Evolutionary conservation across 345 rosid genomes (phyloP).

Genomic region (Gossypium bickii): DNA sequence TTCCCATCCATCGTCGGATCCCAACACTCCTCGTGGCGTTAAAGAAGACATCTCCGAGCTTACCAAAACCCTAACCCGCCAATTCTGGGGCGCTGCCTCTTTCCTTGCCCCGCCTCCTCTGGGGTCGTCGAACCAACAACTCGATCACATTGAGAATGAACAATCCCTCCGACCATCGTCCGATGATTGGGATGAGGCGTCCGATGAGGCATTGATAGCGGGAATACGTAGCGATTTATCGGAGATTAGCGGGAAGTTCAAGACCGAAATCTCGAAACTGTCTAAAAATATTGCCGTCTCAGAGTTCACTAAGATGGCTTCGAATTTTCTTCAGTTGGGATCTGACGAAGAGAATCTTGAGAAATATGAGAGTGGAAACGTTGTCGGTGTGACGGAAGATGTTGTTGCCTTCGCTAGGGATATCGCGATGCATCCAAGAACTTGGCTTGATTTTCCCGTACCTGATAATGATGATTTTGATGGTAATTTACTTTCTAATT

Average conservation of each 20-base stretch:
- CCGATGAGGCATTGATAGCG: conserved; percentile 41
- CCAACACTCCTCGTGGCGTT: conserved; percentile 55
- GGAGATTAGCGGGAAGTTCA: conserved; percentile 61
- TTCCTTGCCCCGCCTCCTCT: conserved; percentile 81
- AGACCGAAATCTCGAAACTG: conserved; percentile 57
- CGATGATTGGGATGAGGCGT: conserved; percentile 19
- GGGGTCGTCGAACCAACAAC: not conserved
- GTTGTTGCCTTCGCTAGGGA: conserved; percentile 73
- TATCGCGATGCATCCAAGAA: conserved; percentile 87
- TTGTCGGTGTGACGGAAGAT: conserved; percentile 79
- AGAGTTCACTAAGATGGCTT: conserved; percentile 60
- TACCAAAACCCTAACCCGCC: conserved; percentile 66
- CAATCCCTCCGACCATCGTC: not conserved
- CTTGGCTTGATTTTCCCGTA: conserved; percentile 90
- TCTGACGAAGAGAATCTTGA: conserved; percentile 42
- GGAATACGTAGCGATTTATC: conserved; percentile 68
- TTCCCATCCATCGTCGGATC: conserved; percentile 21
- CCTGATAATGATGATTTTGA: conserved; percentile 62
- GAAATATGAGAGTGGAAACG: conserved; percentile 40
- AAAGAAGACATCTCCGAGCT: conserved; percentile 83
- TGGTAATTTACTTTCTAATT: conserved; percentile 34
- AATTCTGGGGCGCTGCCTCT: conserved; percentile 89
- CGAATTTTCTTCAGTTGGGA: conserved; percentile 51
- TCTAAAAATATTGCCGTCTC: conserved; percentile 59
- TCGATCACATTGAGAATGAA: not conserved